Base-by-base conservation (phyloP, 352 stramenopile genomes). In the Phytophthora cajani region DNA sequence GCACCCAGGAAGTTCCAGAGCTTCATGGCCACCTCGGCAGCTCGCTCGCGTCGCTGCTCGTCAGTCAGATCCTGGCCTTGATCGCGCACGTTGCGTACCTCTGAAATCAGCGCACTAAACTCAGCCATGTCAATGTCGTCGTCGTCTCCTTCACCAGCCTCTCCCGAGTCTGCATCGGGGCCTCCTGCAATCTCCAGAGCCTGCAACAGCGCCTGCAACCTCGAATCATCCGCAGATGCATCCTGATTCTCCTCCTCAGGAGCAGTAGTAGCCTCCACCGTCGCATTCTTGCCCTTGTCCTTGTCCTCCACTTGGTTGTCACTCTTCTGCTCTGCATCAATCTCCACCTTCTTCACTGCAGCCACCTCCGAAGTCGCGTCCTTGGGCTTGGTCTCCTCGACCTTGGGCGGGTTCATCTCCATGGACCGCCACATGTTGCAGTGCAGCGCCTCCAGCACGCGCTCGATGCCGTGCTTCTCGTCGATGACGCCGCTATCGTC, bases 361-460 rank as follows among this genome's bases (percentile, higher is more conserved):
- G 30, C 30, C 6, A 61, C 38, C 40, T 63, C 44, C 17, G 58
- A 17, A n/a, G 40, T 14, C 44, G 16, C 51, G 11, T 55, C 19
- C 33, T 59, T 25, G 42, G 19, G 30, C 27, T 42, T 60, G 5
- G 5, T n/a, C 23, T 53, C 2, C n/a, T 61, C 53, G 1, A 17
- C 30, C 7, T 74, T 61, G 1, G 58, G 60, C 58, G 59, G 58
- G 1, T 71, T 64, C 75, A 85, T 89, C 58, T 86, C 78, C 82
- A 95, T 93, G 2, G 87, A 92, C 14, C 64, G 62, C 87, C 87
- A 95, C 81, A 93, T 90, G 51, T 85, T 93, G 70, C 85, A 92
- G 21, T 95, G 75, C 51, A 95, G 64, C 12, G 83, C 85, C 58
- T 95, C 87, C 17, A 95, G 65, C 27, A 93, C 81, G n/a, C 87